phyloP scores from a whole-genome alignment of 106 monocot genomes.

The Amphibolis antarctica region DNA sequence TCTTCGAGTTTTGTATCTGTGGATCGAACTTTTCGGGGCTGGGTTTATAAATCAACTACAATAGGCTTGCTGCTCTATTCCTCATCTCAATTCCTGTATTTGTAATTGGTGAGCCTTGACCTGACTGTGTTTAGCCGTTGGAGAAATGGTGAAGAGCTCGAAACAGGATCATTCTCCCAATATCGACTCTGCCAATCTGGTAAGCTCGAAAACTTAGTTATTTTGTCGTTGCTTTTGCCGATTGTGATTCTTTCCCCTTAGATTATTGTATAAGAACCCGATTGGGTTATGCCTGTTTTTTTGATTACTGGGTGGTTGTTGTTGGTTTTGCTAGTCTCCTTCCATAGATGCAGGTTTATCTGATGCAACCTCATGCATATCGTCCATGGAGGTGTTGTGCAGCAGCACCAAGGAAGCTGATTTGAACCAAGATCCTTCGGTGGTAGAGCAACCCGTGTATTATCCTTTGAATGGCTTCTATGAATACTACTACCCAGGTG shows the following conservation, averaged over 20 bases:
- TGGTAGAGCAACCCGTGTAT: slow-evolving; percentile 35
- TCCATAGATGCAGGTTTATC: slow-evolving; percentile 39
- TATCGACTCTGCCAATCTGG: background rate
- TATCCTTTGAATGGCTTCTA: slow-evolving; percentile 32
- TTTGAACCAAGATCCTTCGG: slow-evolving; percentile 36
- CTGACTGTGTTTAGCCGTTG: slow-evolving; percentile 5
- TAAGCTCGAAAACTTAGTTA: background rate
- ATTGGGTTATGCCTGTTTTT: background rate
- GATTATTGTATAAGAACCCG: background rate
- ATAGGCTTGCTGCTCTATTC: background rate
- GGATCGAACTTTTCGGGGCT: too few species aligned
- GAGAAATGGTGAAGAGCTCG: slow-evolving; percentile 9
- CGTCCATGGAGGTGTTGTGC: slow-evolving; percentile 48
- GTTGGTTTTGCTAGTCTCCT: background rate
- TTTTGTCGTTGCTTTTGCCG: background rate
- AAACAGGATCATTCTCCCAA: slow-evolving; percentile 7
- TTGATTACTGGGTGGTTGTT: background rate
- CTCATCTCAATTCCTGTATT: background rate
- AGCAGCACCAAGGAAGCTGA: slow-evolving; percentile 52
- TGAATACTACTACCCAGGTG: slow-evolving; percentile 82
- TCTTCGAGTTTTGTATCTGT: too few species aligned
- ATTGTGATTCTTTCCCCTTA: background rate
- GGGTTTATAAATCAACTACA: background rate
- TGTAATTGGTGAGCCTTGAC: background rate
- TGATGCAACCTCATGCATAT: slow-evolving; percentile 65